Evolutionary conservation across 2,329 filamentous ascomycete species (phyloP).

Genomic region (Ceratocystis cacaofunesta): DNA sequence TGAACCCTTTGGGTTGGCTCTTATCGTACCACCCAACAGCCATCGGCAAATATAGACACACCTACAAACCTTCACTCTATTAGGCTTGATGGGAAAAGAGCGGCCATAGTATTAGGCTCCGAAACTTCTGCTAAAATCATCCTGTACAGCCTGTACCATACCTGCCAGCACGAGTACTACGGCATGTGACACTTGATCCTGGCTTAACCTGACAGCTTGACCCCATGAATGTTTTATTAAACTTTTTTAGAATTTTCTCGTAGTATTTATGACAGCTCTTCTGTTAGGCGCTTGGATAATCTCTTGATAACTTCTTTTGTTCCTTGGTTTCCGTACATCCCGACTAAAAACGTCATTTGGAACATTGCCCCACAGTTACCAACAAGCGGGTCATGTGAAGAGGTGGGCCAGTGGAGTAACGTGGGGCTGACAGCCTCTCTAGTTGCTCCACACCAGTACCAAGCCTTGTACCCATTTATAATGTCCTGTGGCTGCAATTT

Average conservation of each 20-base stretch:
- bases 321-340: not conserved
- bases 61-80: not conserved
- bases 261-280: not conserved
- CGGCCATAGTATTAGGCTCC: not conserved
- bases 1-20: not conserved
- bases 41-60: too few species aligned
- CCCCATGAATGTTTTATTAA: not conserved
- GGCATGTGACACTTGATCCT: slow-evolving; percentile 1
- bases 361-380: not conserved
- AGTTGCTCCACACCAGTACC: not conserved
- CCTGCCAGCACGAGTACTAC: not conserved
- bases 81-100: not conserved
- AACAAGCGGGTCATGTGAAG: not conserved
- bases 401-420: not conserved
- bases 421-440: not conserved
- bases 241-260: not conserved
- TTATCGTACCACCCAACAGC: too few species aligned
- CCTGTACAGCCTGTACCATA: not conserved
- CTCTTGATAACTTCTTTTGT: not conserved
- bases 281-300: not conserved
- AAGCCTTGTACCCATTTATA: too few species aligned
- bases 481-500: too few species aligned
- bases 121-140: not conserved
- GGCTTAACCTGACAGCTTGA: not conserved
- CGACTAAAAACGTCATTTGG: not conserved